Percentiles rank a stretch among this genome's conserved stretches.
Conservation (phyloP, 2,329 filamentous ascomycete genomes). For the Xylaria sp. region DNA sequence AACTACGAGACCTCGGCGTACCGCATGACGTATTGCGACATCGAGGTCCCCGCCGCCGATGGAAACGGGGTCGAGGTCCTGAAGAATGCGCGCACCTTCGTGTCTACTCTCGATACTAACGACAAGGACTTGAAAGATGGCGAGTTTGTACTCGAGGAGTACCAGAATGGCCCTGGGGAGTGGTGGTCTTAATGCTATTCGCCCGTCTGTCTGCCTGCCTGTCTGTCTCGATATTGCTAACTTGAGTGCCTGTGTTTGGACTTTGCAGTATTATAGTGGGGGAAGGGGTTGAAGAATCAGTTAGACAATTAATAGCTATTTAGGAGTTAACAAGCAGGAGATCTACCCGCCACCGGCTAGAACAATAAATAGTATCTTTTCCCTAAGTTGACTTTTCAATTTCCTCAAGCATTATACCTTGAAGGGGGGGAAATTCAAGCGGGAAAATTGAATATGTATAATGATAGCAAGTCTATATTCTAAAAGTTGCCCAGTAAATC, state of each 20-base stretch:
- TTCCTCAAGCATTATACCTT: background rate
- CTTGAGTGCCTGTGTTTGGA: background rate
- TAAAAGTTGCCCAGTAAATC: background rate
- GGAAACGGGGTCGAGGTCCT: slow-evolving; percentile 22
- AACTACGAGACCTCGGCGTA: slow-evolving; percentile 40
- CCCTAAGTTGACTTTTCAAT: background rate
- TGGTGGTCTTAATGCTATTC: background rate
- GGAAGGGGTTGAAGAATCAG: background rate
- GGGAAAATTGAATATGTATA: background rate
- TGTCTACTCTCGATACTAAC: slow-evolving; percentile 1
- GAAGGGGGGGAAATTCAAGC: too few species aligned
- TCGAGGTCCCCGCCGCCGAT: slow-evolving; percentile 16
- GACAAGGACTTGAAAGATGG: slow-evolving; percentile 30
- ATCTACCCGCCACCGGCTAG: background rate
- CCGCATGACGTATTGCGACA: slow-evolving; percentile 38
- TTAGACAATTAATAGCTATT: background rate
- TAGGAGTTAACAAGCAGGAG: background rate
- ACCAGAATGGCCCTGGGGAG: background rate
- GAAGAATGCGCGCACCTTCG: slow-evolving; percentile 40
- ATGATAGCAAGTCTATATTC: background rate
- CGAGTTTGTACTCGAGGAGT: slow-evolving; percentile 25
- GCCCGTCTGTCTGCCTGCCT: too few species aligned
- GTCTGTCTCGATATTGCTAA: too few species aligned
- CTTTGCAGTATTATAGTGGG: background rate
- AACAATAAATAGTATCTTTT: background rate